These are phyloP conservation scores for Handroanthus guayacan DNA, from an alignment of 257 asterid genomes.

Conservation along the genomic window DNA sequence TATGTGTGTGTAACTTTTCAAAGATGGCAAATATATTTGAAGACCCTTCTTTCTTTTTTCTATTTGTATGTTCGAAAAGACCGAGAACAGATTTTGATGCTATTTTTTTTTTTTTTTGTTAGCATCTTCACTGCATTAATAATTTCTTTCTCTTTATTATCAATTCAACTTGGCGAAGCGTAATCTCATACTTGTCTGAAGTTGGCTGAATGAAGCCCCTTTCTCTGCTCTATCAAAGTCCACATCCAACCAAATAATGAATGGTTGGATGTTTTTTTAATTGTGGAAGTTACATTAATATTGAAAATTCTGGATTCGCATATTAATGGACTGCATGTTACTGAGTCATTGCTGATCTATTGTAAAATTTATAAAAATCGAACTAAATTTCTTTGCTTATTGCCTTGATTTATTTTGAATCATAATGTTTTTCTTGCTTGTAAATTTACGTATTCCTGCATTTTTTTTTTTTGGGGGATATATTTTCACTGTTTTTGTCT, in stretches of 20 bases:
- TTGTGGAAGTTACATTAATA: not conserved
- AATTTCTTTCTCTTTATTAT: not conserved
- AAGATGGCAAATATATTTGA: not conserved
- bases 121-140: constrained; percentile 20
- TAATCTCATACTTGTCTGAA: constrained; percentile 2
- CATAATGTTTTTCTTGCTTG: not conserved
- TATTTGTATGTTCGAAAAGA: constrained; percentile 6
- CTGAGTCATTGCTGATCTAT: not conserved
- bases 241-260: not conserved
- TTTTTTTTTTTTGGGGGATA: not conserved
- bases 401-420: not conserved
- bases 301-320: not conserved
- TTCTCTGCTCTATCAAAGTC: constrained; percentile 8
- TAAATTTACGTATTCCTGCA: not conserved
- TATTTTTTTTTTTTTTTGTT: not conserved
- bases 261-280: not conserved
- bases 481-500: not conserved
- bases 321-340: not conserved
- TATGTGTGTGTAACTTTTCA: no score
- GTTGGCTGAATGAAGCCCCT: not conserved
- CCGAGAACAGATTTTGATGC: not conserved
- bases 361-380: not conserved
- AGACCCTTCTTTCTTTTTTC: constrained; percentile 8
- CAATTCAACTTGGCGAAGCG: not conserved
- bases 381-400: not conserved